A percentile compares a stretch with the other conserved stretches of the same genome.
Conservation (phyloP, 2,329 filamentous ascomycete genomes). For the Chrysoporthe puriensis region DNA sequence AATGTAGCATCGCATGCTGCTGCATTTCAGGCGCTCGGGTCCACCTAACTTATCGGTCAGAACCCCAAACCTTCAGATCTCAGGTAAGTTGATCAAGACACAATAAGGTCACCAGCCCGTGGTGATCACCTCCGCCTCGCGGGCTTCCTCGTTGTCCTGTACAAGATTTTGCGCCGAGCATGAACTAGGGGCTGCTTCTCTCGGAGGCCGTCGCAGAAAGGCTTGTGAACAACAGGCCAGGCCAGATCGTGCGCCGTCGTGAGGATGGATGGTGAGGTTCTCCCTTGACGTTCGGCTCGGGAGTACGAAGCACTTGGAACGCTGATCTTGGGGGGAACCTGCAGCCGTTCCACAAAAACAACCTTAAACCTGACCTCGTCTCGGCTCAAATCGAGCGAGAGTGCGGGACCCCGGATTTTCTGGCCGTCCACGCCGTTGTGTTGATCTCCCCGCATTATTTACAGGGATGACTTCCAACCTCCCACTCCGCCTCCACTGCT, state of each 20-base stretch:
- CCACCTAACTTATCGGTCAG: neutral
- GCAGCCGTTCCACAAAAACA: constrained; percentile 8
- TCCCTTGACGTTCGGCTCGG: neutral
- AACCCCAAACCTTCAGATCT: neutral
- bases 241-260: neutral
- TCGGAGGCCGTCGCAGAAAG: neutral
- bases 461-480: constrained; percentile 10
- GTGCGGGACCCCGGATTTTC: constrained; percentile 14
- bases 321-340: constrained; percentile 1
- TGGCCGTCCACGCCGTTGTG: neutral
- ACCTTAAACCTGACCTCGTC: constrained; percentile 2
- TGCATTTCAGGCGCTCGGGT: constrained; percentile 1
- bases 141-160: neutral
- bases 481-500: neutral
- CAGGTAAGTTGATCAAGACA: neutral
- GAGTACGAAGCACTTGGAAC: neutral
- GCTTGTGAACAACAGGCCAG: neutral
- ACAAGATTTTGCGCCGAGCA: neutral
- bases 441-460: constrained; percentile 6
- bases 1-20: constrained; percentile 11
- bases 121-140: neutral
- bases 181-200: neutral
- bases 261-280: neutral
- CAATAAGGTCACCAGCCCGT: neutral
- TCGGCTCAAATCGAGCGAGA: constrained; percentile 20